Evolutionary conservation across 1,139 yeast species (phyloP).

Genomic region (Citeromyces hawaiiensis): DNA sequence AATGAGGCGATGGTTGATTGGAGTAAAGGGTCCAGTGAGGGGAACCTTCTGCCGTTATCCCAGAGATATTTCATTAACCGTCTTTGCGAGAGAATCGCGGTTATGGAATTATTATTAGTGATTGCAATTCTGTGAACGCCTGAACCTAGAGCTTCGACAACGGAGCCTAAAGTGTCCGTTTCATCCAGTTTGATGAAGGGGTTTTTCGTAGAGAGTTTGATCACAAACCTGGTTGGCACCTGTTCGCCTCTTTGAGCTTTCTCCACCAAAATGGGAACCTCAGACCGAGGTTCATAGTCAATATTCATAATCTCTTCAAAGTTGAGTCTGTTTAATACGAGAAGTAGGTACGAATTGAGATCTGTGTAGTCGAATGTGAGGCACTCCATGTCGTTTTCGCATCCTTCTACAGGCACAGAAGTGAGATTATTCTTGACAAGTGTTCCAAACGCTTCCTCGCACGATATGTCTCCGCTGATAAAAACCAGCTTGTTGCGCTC

Average conservation of each 20-base stretch:
- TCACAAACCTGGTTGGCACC: constrained; percentile 72
- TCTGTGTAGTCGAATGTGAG: constrained; percentile 87
- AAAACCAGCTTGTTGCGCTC: constrained; percentile 68
- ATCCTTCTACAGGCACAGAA: constrained; percentile 63
- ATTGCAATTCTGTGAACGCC: constrained; percentile 93
- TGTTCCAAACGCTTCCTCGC: constrained; percentile 79
- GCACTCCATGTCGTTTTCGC: constrained; percentile 44
- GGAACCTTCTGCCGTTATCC: constrained; percentile 85
- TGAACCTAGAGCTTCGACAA: constrained; percentile 73
- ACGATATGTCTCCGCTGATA: constrained; percentile 51
- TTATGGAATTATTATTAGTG: constrained; percentile 37
- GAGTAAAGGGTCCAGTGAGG: constrained; percentile 61
- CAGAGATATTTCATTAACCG: constrained; percentile 71
- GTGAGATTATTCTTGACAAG: constrained; percentile 63
- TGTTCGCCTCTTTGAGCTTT: constrained; percentile 53
- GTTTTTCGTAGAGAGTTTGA: constrained; percentile 71
- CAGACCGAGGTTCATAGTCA: constrained; percentile 16
- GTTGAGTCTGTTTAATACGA: constrained; percentile 18
- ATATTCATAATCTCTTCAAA: constrained; percentile 16
- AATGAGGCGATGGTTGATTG: constrained; percentile 54
- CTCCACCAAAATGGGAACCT: constrained; percentile 20
- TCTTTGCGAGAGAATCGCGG: constrained; percentile 83
- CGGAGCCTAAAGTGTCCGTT: constrained; percentile 52
- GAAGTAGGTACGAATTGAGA: constrained; percentile 53
- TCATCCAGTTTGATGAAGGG: constrained; percentile 72